Evolutionary conservation across 139 green algal species (phyloP).

Genomic region (Picochlorum sp.): DNA sequence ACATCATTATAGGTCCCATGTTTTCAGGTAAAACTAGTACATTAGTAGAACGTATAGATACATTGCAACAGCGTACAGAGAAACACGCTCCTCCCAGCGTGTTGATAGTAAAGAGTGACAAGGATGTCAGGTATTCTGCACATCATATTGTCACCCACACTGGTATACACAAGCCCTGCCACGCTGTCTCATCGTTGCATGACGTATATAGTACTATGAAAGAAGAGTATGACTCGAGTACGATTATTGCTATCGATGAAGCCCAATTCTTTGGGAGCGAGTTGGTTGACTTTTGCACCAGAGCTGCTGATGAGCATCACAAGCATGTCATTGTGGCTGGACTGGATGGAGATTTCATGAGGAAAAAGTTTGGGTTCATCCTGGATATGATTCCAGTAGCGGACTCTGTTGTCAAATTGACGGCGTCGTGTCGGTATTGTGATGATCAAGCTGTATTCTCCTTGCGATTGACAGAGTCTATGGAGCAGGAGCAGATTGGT

Average conservation of each 20-base stretch:
- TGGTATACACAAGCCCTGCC: slow-evolving; percentile 26
- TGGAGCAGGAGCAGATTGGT: slow-evolving; percentile 58
- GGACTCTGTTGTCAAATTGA: slow-evolving; percentile 68
- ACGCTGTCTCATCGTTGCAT: slow-evolving; percentile 13
- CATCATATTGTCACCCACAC: slow-evolving; percentile 37
- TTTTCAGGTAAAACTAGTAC: slow-evolving; percentile 66
- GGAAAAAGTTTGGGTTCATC: slow-evolving; percentile 54
- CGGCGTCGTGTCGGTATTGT: slow-evolving; percentile 57
- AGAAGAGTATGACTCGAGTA: slow-evolving; percentile 9
- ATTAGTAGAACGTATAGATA: no score
- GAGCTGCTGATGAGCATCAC: slow-evolving; percentile 50
- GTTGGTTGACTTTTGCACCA: slow-evolving; percentile 52
- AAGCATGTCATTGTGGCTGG: slow-evolving; percentile 63
- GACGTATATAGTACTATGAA: slow-evolving; percentile 10
- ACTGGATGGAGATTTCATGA: slow-evolving; percentile 64
- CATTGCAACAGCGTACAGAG: slow-evolving; percentile 15
- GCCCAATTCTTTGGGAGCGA: slow-evolving; percentile 70
- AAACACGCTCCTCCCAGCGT: slow-evolving; percentile 24
- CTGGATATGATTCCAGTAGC: slow-evolving; percentile 64
- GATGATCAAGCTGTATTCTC: slow-evolving; percentile 52
- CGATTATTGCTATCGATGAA: slow-evolving; percentile 74
- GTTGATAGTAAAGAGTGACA: slow-evolving; percentile 46
- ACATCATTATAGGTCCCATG: slow-evolving; percentile 65
- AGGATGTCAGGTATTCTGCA: slow-evolving; percentile 51
- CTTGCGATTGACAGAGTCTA: slow-evolving; percentile 47